phyloP scores from a whole-genome alignment of 805 yeast species.

The Wickerhamomyces sydowiorum region DNA sequence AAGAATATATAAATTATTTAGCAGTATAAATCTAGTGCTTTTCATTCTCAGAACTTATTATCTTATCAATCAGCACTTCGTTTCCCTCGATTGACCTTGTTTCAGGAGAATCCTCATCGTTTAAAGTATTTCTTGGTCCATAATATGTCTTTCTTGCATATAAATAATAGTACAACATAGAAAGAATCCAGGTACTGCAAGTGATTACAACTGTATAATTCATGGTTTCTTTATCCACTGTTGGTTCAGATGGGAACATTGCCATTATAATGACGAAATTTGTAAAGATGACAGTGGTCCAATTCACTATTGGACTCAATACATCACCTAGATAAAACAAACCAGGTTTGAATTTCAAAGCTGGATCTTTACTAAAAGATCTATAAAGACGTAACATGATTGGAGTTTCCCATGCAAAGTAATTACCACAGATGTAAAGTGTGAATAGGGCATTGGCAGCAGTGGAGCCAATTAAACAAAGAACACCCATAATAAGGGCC shows the following conservation, averaged over 20 bases:
- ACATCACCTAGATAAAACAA: slow-evolving; percentile 52
- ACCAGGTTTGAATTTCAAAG: slow-evolving; percentile 47
- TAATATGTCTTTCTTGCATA: slow-evolving; percentile 49
- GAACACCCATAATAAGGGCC: slow-evolving; percentile 47
- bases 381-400: slow-evolving; percentile 42
- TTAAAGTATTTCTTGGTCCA: slow-evolving; percentile 39
- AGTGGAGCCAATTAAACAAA: slow-evolving; percentile 50
- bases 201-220: slow-evolving; percentile 66
- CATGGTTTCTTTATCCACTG: slow-evolving; percentile 36
- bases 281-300: slow-evolving; percentile 43
- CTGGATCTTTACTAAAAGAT: slow-evolving; percentile 28
- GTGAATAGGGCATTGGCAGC: slow-evolving; percentile 70
- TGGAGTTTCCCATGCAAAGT: slow-evolving; percentile 60
- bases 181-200: slow-evolving; percentile 52
- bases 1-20: too few relatives aligned
- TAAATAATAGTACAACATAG: slow-evolving; percentile 43
- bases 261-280: slow-evolving; percentile 45
- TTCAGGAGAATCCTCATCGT: background rate
- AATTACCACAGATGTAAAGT: slow-evolving; percentile 55
- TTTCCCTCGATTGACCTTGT: background rate
- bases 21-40: too few relatives aligned
- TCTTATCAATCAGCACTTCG: background rate
- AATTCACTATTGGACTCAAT: slow-evolving; percentile 36
- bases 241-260: slow-evolving; percentile 56
- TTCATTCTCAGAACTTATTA: background rate